Conservation (phyloP, 768 basidiomycete genomes). For the Serendipita indica region DNA sequence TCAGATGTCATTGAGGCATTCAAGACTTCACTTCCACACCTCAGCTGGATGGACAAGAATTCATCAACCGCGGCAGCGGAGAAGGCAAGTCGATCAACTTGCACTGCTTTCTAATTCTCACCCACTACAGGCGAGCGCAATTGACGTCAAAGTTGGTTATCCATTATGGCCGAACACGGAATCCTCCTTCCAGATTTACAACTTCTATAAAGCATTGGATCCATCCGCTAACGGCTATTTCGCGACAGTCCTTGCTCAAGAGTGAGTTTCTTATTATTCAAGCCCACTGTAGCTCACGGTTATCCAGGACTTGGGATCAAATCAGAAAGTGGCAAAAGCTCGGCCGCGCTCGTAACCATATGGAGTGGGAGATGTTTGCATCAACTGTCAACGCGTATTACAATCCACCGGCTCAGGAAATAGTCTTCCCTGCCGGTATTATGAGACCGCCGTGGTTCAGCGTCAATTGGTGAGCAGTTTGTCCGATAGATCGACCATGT, state of each 20-base stretch:
- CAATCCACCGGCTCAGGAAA: slow-evolving; percentile 60
- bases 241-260: slow-evolving; percentile 58
- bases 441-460: slow-evolving; percentile 86
- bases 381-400: slow-evolving; percentile 82
- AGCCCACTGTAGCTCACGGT: background rate
- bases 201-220: slow-evolving; percentile 59
- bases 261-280: slow-evolving; percentile 27
- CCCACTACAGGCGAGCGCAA: slow-evolving; percentile 46
- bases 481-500: slow-evolving; percentile 9
- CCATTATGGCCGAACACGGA: slow-evolving; percentile 75
- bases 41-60: slow-evolving; percentile 85
- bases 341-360: slow-evolving; percentile 50
- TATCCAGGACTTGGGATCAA: slow-evolving; percentile 38
- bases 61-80: slow-evolving; percentile 69
- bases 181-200: slow-evolving; percentile 47
- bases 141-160: slow-evolving; percentile 86
- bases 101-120: slow-evolving; percentile 6
- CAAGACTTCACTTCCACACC: slow-evolving; percentile 51
- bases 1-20: slow-evolving; percentile 57
- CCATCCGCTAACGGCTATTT: slow-evolving; percentile 63
- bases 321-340: slow-evolving; percentile 62
- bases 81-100: slow-evolving; percentile 39
- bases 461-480: slow-evolving; percentile 43
- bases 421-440: slow-evolving; percentile 94
- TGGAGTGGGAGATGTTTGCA: slow-evolving; percentile 80